Evolutionary conservation across 208 protist species (phyloP).

Genomic region (Leishmania arabica): DNA sequence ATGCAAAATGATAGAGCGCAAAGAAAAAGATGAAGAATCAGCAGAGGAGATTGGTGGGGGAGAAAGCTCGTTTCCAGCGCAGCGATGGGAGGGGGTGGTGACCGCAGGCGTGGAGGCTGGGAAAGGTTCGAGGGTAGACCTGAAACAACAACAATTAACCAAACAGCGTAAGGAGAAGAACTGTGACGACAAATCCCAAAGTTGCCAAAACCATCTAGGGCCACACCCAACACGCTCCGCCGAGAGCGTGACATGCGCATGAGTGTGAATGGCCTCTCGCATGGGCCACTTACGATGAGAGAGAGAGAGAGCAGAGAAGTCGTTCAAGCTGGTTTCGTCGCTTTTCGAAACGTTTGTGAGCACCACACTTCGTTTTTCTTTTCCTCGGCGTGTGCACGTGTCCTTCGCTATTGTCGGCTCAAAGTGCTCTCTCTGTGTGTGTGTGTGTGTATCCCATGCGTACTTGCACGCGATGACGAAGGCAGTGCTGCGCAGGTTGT

Average conservation of each 20-base stretch:
- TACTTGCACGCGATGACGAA: slow-evolving; percentile 42
- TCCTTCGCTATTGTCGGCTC: background rate
- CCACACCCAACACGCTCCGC: background rate
- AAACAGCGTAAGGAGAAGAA: background rate
- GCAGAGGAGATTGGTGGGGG: background rate
- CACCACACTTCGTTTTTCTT: background rate
- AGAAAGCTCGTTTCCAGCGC: background rate
- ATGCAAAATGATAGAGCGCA: background rate
- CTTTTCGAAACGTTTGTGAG: background rate
- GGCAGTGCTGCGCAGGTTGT: slow-evolving; percentile 68
- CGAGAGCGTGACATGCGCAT: background rate
- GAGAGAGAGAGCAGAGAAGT: background rate
- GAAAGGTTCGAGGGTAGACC: background rate
- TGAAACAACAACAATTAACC: background rate
- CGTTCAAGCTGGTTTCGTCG: background rate
- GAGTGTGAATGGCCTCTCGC: background rate
- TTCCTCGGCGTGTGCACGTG: background rate
- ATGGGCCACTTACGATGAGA: background rate
- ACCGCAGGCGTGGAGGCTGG: background rate
- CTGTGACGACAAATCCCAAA: background rate
- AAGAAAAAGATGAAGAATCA: background rate
- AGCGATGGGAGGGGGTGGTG: background rate
- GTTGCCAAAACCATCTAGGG: background rate
- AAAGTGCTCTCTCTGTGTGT: background rate
- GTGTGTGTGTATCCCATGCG: background rate